phyloP scores from a whole-genome alignment of 1,284 basidiomycete genomes.

The Bondarzewia mesenterica region DNA sequence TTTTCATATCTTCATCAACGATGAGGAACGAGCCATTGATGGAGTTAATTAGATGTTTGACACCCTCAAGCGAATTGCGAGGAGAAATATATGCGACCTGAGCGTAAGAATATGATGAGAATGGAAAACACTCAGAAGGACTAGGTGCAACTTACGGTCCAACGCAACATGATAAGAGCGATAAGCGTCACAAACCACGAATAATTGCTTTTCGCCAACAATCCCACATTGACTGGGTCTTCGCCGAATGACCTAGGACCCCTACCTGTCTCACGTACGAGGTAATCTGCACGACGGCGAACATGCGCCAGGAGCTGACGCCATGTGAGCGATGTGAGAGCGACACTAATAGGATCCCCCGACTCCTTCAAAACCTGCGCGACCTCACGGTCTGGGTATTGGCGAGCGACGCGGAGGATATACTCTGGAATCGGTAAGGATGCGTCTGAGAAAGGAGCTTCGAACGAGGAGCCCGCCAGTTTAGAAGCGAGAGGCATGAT shows the following conservation, averaged over 20 bases:
- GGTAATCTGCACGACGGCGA: neutral
- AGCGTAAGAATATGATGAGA: neutral
- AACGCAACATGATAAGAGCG: neutral
- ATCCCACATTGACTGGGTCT: neutral
- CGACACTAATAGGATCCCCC: too few relatives aligned
- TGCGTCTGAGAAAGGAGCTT: too few relatives aligned
- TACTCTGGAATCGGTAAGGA: too few relatives aligned
- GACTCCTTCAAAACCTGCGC: too few relatives aligned
- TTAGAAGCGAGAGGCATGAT: too few relatives aligned
- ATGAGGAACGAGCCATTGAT: neutral
- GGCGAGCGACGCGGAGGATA: too few relatives aligned
- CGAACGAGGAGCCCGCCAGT: too few relatives aligned
- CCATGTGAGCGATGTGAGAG: neutral
- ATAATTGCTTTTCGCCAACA: neutral
- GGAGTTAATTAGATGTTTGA: neutral
- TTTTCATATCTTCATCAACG: neutral
- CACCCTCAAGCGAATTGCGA: neutral
- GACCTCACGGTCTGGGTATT: too few relatives aligned
- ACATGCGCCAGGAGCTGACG: neutral
- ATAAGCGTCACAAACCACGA: neutral
- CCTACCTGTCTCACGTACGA: neutral
- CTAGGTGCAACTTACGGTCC: neutral
- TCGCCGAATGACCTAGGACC: neutral
- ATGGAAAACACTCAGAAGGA: neutral
- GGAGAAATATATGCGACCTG: neutral